Evolutionary conservation across 345 rosid genomes (phyloP), one percentile per base, ranked within the genome.

Genomic region (Zanthoxylum bungeanum): DNA sequence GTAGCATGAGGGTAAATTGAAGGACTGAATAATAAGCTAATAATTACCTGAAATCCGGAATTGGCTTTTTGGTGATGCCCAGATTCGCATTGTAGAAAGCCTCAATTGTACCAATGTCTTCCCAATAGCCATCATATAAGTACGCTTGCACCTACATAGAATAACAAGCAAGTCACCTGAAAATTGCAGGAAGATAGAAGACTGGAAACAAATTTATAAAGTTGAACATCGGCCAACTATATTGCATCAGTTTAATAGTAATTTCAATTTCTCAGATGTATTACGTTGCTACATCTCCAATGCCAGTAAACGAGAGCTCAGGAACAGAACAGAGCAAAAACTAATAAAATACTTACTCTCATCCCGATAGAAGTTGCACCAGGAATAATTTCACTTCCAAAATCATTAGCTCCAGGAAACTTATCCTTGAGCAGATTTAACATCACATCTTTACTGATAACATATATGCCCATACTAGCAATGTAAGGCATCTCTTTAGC

Each of bases 401-500:
- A 94, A 85, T 94, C 98, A 81, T 94, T 94, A 76, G 98, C 98
- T 70, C 93, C 95, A 8, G 98, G 98, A 76, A 94, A 94, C 89
- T 76, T 88, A 12, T 94, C 95, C 31, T 90, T 76, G 27, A 94
- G 93, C 65, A 94, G 91, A 75, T 91, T 83, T 51, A 94, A 66
- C 98, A 94, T 94, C 56, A 86, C 98, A 79, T 90, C 75, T 80
- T 94, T 94, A 78, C 97, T 91, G 59, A 91, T 89, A 39, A 94
- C 97, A 78, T 94, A 94, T 66, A 94, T 94, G 16, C 98, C 98
- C 98, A 94, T 94, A 66, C 98, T 94, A 74, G 98, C 98, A 85
- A 94, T 91, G 75, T 47, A 94, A 75, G 98, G 98, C 97, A 94
- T 77, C 77, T 87, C 93, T 80, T 90, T 90, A 2, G 98, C 98